Evolutionary conservation across 345 rosid genomes (phyloP), one percentile per base, ranked within the genome.

Genomic region (Euphorbia tirucalli): DNA sequence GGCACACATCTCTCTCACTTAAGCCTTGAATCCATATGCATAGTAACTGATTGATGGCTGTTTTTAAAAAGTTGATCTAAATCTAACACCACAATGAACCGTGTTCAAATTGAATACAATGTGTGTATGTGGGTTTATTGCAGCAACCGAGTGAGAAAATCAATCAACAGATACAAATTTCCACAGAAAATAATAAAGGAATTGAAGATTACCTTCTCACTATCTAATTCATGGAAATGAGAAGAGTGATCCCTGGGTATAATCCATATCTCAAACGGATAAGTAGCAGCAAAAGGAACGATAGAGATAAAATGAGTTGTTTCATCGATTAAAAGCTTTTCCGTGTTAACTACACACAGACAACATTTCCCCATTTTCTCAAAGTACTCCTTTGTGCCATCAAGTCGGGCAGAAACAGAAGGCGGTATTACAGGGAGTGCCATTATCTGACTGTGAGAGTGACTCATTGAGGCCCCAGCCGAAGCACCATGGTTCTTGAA

Each of bases 391-490:
- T 85, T 89, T 57, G 75, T 86, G 77, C 89, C 82, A 50, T 77
- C 82, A 55, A 95, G 80, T 15, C 86, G 85, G 11, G 83, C 66
- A 21, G 86, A 80, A 70, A 87, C 91, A 21, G 83, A 81, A 0
- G 96, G 85, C 31, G 98, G 99, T 74, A 90, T 56, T 35, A 87
- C 64, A 10, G 99, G 98, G 10, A 92, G 89, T 69, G 97, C 90
- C 74, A 95, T 72, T 6, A 92, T 81, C 85, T 95, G 97, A 75
- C 90, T 90, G 75, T 92, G 98, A 15, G 99, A 90, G 68, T 95
- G 98, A 82, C 90, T 92, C 86, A 90, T 46, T 16, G 99, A 92
- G 58, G 97, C 99, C 74, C 98, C 94, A 19, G 99, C 97, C n/a
- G 94, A 89, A 11, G 91, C 90, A 28, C 96, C 90, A 46, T 90